Base-by-base conservation (phyloP, 768 basidiomycete species). In the Agaricus blazei region DNA sequence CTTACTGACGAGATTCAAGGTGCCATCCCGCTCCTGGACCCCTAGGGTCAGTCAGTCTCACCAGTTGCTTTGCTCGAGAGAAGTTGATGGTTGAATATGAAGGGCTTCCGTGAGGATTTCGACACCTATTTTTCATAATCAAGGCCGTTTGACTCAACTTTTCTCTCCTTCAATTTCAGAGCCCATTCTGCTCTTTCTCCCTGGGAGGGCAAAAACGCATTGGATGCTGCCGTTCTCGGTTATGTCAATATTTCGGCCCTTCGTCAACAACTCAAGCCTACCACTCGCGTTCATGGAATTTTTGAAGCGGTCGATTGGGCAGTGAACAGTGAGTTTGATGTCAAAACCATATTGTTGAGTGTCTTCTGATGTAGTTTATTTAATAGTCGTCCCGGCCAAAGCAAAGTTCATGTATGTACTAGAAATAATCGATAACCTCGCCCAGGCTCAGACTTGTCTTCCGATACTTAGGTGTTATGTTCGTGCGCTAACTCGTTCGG, bases 201-300 rank as follows among this genome's bases (percentile, higher is more conserved):
- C 24, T 93, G 91, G 90, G 87, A 92, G 66, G 91, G 90, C 0
- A 77, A 74, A 58, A 93, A 93, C 59, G 85, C 91, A 1, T 68
- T 92, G 11, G 92, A 95, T 63, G 93, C 93, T 0, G 90, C 90
- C n/a, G 87, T 93, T 4, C 75, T 91, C 3, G 87, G 88, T 3
- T 93, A 94, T 64, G 86, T 80, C 48, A 88, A 84, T 51, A 83
- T 94, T 27, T 84, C 88, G 0, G 82, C 84, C 7, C 75, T 94
- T 26, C 82, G 93, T 15, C 93, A 95, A 67, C 93, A 94, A 62
- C 75, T 91, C 15, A 76, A 79, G 51, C 89, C 93, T 0, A 83
- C 84, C 0, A 81, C 87, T 59, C 84, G 91, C 37, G 80, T 91
- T 3, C 91, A 95, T 63, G 90, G 90, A 0, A 79, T 92, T 43